Evolutionary conservation across 768 basidiomycete species (phyloP).

Genomic region (Suillus cothurnatus): DNA sequence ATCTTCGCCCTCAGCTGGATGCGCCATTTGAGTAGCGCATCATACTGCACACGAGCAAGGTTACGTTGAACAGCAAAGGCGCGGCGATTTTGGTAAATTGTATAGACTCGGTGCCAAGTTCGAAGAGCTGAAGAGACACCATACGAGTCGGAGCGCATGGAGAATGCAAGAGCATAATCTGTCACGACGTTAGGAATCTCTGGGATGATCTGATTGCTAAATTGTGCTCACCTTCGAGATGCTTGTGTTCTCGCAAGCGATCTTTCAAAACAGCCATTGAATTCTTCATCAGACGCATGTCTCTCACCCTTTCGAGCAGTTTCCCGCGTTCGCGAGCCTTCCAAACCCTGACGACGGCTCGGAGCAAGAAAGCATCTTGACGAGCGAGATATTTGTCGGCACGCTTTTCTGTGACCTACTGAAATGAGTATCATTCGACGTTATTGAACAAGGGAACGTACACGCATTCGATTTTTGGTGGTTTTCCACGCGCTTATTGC

Average conservation of each 20-base stretch:
- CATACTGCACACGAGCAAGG: constrained; percentile 38
- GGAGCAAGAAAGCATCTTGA: constrained; percentile 59
- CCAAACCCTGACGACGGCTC: constrained; percentile 65
- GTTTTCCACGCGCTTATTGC: constrained; percentile 58
- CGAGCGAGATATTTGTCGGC: constrained; percentile 58
- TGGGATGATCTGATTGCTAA: not conserved
- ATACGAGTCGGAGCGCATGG: constrained; percentile 45
- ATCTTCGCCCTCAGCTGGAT: constrained; percentile 50
- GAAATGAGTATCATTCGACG: constrained; percentile 15
- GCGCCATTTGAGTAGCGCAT: constrained; percentile 59
- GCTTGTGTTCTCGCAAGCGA: constrained; percentile 40
- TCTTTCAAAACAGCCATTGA: constrained; percentile 54
- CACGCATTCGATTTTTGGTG: constrained; percentile 50
- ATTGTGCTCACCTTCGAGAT: constrained; percentile 47
- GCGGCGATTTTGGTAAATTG: constrained; percentile 47
- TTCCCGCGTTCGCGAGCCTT: constrained; percentile 65
- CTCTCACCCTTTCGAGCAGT: constrained; percentile 55
- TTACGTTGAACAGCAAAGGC: constrained; percentile 47
- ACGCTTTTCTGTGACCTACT: constrained; percentile 57
- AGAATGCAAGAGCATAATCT: constrained; percentile 57
- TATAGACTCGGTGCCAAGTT: constrained; percentile 48
- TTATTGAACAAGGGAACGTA: constrained; percentile 31
- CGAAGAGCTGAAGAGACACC: constrained; percentile 38
- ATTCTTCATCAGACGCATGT: constrained; percentile 45
- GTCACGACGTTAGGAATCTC: constrained; percentile 12